These are phyloP conservation scores for Erodium maritimum DNA, from an alignment of 345 rosid genomes.

Conservation along the genomic window DNA sequence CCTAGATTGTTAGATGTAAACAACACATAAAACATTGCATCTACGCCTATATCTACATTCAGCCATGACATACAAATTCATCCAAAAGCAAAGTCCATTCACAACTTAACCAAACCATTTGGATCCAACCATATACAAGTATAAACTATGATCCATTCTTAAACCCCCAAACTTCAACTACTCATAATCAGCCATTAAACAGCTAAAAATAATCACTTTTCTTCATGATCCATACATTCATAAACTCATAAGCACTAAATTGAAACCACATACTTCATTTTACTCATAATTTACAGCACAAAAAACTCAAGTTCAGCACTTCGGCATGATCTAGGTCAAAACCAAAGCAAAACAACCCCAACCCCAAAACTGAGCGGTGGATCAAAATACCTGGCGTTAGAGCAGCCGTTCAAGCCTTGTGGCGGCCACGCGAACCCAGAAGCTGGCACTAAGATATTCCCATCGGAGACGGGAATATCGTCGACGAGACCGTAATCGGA, in stretches of 20 bases:
- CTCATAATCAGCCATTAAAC: background rate
- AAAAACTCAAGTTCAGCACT: background rate
- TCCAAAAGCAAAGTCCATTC: too few relatives aligned
- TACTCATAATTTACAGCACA: background rate
- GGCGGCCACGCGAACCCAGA: constrained; percentile 67
- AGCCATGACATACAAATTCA: too few relatives aligned
- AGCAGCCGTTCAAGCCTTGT: constrained; percentile 39
- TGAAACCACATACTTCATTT: background rate
- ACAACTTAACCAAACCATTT: too few relatives aligned
- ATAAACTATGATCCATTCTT: background rate
- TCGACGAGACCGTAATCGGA: constrained; percentile 58
- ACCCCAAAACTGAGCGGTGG: background rate
- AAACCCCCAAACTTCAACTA: background rate
- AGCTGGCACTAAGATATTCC: constrained; percentile 39
- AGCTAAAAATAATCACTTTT: background rate
- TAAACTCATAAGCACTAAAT: background rate
- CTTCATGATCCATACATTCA: too few relatives aligned
- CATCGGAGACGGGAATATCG: constrained; percentile 50
- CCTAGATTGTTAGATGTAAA: too few relatives aligned
- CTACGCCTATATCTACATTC: too few relatives aligned
- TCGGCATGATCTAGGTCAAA: background rate
- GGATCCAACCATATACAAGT: too few relatives aligned
- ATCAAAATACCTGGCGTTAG: constrained; percentile 45
- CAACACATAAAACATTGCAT: too few relatives aligned
- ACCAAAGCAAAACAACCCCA: background rate